Base-by-base conservation (phyloP, 176 grass and related monocot species). In the Eleusine coracana region DNA sequence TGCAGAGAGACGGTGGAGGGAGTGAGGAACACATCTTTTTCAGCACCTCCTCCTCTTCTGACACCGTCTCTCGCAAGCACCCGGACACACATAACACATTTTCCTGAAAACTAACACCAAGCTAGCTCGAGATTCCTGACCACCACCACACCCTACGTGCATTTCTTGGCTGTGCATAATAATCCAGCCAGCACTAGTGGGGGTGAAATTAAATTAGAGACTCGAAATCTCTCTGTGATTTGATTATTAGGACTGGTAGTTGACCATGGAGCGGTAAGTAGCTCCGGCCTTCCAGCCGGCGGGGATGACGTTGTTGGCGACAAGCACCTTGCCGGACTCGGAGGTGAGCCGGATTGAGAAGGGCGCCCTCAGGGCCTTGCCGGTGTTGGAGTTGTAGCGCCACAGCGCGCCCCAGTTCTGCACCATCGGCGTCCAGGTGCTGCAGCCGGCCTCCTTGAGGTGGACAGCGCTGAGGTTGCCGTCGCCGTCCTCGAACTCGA, bases 401-500 rank as follows among this genome's bases (percentile, higher is more conserved):
- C 88, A 96, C 7, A 96, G 67, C 2, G 93, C 90, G 23, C 93
- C 93, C 88, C 90, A 96, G 37, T 92, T 93, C 67, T 92, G 86
- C 44, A 38, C 72, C 90, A 93, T 96, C 34, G 82, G 79, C 5
- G 75, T 75, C 93, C 90, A 96, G 1, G 42, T 41, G 28, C 71
- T 60, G 82, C 63, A 73, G 17, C 61, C 69, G 7, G 82, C 82
- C 75, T 92, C 81, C 93, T 82, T 91, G 5, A 96, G 29, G 11
- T 85, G 75, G 15, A 93, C 86, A 11, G 86, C 70, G 48, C 10
- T 78, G 51, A 93, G 83, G 79, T 96, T 91, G 50, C 90, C 93
- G 68, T 93, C 93, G 31, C 86, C 93, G 28, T 81, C 83, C 78
- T 90, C 93, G 90, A 88, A 96, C 86, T 92, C 93, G 37, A 96